Percentiles rank a stretch among this genome's conserved stretches.
phyloP scores from a whole-genome alignment of 441 rosid species.

The Cnidoscolus chayamansa region DNA sequence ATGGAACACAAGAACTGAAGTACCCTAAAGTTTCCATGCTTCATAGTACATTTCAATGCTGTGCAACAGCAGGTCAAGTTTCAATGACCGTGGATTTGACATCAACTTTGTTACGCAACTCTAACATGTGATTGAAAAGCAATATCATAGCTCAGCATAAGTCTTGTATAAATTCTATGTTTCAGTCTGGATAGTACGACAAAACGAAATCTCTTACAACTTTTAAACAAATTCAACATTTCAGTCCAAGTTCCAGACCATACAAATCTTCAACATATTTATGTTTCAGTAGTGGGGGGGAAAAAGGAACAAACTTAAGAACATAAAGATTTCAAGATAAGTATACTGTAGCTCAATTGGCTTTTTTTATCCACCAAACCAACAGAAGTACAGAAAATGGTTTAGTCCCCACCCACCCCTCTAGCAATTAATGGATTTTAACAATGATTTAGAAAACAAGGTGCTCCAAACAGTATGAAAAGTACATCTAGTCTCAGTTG shows the following conservation, averaged over 20 bases:
- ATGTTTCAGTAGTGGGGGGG: too few species aligned
- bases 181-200: too few species aligned
- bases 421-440: neutral
- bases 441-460: too few species aligned
- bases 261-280: neutral
- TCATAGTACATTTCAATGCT: too few species aligned
- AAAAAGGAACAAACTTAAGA: neutral
- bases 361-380: neutral
- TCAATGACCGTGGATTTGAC: neutral
- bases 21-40: too few species aligned
- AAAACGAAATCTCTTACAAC: too few species aligned
- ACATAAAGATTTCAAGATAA: slow-evolving; percentile 8
- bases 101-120: neutral
- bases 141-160: too few species aligned
- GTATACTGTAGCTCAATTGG: neutral
- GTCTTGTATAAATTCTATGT: too few species aligned
- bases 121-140: too few species aligned
- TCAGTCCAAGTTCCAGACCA: neutral
- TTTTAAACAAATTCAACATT: neutral
- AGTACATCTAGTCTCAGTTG: too few species aligned
- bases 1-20: too few species aligned
- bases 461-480: too few species aligned
- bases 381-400: neutral
- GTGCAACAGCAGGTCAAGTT: neutral
- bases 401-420: neutral